A percentile compares a stretch with the other conserved stretches of the same genome.
phyloP scores from a whole-genome alignment of 1,284 basidiomycete species.

The Cryptococcus amylolentus region DNA sequence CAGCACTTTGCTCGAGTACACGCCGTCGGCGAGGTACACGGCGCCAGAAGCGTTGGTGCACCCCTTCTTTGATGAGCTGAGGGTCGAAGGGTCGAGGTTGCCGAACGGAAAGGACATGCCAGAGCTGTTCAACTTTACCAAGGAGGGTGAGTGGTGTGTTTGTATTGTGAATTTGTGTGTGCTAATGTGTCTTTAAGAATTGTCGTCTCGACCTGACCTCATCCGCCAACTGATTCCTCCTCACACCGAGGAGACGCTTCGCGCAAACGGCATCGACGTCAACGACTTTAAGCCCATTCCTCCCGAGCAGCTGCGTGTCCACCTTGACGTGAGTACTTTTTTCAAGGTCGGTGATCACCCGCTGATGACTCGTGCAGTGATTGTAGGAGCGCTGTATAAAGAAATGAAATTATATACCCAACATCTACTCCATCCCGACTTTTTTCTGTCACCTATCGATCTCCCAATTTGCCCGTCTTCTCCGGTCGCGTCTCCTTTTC shows the following conservation, averaged over 20 bases:
- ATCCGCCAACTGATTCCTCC: constrained; percentile 85
- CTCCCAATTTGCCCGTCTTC: background rate
- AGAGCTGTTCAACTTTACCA: constrained; percentile 90
- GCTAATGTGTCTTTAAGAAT: constrained; percentile 60
- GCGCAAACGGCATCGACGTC: constrained; percentile 78
- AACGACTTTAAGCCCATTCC: constrained; percentile 93
- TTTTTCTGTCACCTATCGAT: constrained; percentile 1
- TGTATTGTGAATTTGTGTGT: background rate
- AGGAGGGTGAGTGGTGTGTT: constrained; percentile 67
- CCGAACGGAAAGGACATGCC: constrained; percentile 97
- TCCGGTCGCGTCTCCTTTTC: background rate
- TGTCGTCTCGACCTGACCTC: constrained; percentile 92
- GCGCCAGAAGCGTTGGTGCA: constrained; percentile 92
- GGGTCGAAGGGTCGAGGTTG: constrained; percentile 83
- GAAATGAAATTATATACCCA: constrained; percentile 1
- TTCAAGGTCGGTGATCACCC: background rate
- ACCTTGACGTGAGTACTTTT: constrained; percentile 60
- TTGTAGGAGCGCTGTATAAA: background rate
- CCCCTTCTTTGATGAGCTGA: constrained; percentile 96
- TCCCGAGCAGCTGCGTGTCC: constrained; percentile 83
- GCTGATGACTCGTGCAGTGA: background rate
- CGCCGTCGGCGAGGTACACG: constrained; percentile 81
- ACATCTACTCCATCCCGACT: background rate
- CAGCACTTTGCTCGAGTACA: constrained; percentile 92
- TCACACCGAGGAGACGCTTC: constrained; percentile 83